phyloP scores from a whole-genome alignment of 768 basidiomycete genomes.

The Naganishia vishniacii region DNA sequence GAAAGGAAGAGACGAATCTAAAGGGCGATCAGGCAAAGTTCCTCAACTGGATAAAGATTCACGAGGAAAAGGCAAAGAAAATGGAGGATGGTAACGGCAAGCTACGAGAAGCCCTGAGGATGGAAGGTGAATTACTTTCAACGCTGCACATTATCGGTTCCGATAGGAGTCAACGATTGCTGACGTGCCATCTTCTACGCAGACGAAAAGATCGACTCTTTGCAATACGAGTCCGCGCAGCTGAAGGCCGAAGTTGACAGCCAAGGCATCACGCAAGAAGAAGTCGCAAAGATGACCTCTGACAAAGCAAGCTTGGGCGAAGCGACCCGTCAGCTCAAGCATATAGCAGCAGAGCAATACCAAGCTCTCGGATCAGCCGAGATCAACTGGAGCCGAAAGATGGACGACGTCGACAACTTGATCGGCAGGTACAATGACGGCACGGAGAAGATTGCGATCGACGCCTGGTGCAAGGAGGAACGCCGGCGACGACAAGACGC shows the following conservation, averaged over 20 bases:
- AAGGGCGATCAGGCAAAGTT: slow-evolving; percentile 57
- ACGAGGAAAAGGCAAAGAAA: slow-evolving; percentile 57
- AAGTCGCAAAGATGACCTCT: slow-evolving; percentile 82
- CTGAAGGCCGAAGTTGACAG: slow-evolving; percentile 59
- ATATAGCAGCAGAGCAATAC: slow-evolving; percentile 68
- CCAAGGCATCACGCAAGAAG: slow-evolving; percentile 86
- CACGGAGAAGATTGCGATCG: slow-evolving; percentile 51
- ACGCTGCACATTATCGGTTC: not conserved
- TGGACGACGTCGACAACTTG: slow-evolving; percentile 73
- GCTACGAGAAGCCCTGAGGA: slow-evolving; percentile 48
- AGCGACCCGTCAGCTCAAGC: slow-evolving; percentile 68
- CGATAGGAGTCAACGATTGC: slow-evolving; percentile 22
- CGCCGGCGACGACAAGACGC: not conserved
- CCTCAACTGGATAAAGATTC: slow-evolving; percentile 40
- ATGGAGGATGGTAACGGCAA: slow-evolving; percentile 68
- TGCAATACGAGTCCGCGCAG: slow-evolving; percentile 58
- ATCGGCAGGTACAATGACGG: slow-evolving; percentile 71
- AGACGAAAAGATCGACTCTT: slow-evolving; percentile 55
- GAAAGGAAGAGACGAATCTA: slow-evolving; percentile 56
- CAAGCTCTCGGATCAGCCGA: slow-evolving; percentile 72
- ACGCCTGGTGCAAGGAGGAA: slow-evolving; percentile 50
- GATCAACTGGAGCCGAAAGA: slow-evolving; percentile 72
- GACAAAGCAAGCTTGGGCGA: slow-evolving; percentile 74
- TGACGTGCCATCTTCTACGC: not conserved
- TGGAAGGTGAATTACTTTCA: slow-evolving; percentile 33